These are phyloP conservation scores for Apocynum venetum DNA, from an alignment of 257 asterid species.

Conservation along the genomic window DNA sequence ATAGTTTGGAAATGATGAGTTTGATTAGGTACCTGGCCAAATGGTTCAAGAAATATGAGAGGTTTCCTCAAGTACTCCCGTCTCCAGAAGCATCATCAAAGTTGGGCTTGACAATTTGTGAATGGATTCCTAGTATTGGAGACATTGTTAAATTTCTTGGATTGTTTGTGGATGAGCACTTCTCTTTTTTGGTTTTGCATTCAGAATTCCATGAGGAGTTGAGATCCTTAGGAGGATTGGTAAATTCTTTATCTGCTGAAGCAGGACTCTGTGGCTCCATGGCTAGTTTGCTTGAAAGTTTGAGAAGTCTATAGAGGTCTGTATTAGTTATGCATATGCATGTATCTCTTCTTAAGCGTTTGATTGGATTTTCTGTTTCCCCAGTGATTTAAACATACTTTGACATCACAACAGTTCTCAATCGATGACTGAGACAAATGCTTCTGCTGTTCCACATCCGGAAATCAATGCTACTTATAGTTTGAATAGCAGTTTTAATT, in stretches of 20 bases:
- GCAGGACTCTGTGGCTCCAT: slow-evolving; percentile 60
- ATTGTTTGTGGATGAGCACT: slow-evolving; percentile 81
- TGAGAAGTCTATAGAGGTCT: slow-evolving; percentile 43
- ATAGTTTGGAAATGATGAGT: slow-evolving; percentile 60
- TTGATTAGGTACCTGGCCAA: slow-evolving; percentile 67
- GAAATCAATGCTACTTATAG: background rate
- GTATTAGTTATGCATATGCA: slow-evolving; percentile 7
- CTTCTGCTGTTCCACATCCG: background rate
- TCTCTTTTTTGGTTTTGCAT: slow-evolving; percentile 70
- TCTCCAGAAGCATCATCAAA: slow-evolving; percentile 56
- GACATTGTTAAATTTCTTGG: slow-evolving; percentile 54
- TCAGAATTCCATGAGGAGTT: slow-evolving; percentile 59
- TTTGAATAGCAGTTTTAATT: background rate
- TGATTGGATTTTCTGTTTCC: background rate
- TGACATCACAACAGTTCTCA: background rate
- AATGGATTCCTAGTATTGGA: slow-evolving; percentile 77
- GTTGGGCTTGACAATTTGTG: slow-evolving; percentile 66
- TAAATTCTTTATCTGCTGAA: slow-evolving; percentile 62
- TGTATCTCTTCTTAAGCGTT: background rate
- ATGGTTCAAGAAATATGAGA: slow-evolving; percentile 80
- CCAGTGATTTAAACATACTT: too few relatives aligned
- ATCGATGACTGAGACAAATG: background rate
- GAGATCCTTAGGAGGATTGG: slow-evolving; percentile 52
- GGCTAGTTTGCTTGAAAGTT: slow-evolving; percentile 48
- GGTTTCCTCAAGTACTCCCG: slow-evolving; percentile 70